These are phyloP conservation scores for Colletotrichum acutatum DNA, from an alignment of 2,329 filamentous ascomycete genomes.

Conservation along the genomic window DNA sequence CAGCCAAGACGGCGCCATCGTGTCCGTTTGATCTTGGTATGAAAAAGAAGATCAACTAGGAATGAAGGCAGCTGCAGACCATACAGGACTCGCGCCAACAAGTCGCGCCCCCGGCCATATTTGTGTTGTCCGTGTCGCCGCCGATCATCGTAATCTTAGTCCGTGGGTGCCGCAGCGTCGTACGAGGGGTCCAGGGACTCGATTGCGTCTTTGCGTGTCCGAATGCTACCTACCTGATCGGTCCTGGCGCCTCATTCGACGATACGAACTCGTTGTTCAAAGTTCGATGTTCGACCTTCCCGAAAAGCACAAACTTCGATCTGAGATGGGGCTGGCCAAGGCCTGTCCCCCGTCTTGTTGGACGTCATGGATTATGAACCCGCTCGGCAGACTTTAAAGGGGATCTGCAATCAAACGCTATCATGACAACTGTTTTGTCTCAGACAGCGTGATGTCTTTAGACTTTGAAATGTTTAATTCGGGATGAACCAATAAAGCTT, in stretches of 20 bases:
- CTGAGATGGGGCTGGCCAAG: conserved; percentile 20
- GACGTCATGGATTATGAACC: conserved; percentile 5
- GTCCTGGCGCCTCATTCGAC: not conserved
- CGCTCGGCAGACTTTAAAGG: not conserved
- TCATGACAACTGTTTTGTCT: not conserved
- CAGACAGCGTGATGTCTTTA: too few species aligned
- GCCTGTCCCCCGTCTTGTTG: not conserved
- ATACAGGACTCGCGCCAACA: not conserved
- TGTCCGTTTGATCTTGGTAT: not conserved
- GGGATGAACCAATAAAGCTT: not conserved
- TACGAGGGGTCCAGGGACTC: not conserved
- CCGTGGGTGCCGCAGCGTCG: not conserved
- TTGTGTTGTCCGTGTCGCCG: not conserved
- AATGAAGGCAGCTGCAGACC: not conserved
- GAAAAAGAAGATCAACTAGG: too few species aligned
- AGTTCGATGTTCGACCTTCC: conserved; percentile 14
- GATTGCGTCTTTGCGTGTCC: conserved; percentile 4
- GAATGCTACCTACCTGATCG: conserved; percentile 26
- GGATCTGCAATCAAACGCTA: not conserved
- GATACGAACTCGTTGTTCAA: not conserved
- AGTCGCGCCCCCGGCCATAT: not conserved
- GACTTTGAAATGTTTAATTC: not conserved
- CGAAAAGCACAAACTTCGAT: conserved; percentile 9
- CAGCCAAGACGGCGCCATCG: not conserved
- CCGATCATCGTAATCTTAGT: not conserved